Evolutionary conservation across 2,329 filamentous ascomycete species (phyloP).

Genomic region (Aspergillus novofumigatus): DNA sequence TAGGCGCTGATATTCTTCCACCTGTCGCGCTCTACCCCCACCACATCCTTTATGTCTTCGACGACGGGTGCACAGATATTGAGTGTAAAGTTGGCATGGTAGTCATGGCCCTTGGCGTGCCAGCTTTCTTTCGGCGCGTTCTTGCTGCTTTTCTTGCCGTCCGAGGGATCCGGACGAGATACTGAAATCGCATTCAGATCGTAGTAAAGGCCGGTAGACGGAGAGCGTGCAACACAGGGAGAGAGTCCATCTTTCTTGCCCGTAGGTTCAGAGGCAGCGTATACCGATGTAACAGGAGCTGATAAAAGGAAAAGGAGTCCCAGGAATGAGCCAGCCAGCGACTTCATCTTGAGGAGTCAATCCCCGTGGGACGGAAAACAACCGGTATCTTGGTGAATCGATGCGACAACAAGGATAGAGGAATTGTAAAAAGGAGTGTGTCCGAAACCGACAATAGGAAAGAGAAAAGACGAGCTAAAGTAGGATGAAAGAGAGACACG

Average conservation of each 20-base stretch:
- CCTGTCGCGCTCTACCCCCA: conserved; percentile 37
- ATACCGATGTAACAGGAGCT: conserved; percentile 24
- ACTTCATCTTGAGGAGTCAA: conserved; percentile 31
- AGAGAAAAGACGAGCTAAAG: conserved; percentile 1
- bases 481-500: conserved; percentile 1
- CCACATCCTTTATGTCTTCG: conserved; percentile 44
- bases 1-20: conserved; percentile 49
- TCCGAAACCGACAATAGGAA: neutral
- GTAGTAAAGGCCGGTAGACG: conserved; percentile 59
- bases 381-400: neutral
- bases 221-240: conserved; percentile 60
- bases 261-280: conserved; percentile 37
- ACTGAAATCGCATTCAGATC: conserved; percentile 58
- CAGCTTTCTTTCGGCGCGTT: conserved; percentile 43
- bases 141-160: conserved; percentile 37
- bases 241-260: conserved; percentile 42
- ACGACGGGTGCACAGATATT: conserved; percentile 50
- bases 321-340: conserved; percentile 24
- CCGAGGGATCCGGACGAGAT: conserved; percentile 41
- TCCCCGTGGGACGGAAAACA: conserved; percentile 2
- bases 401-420: neutral
- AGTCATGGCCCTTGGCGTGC: conserved; percentile 48
- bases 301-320: conserved; percentile 32
- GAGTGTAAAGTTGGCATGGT: conserved; percentile 48
- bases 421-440: neutral